A percentile compares a stretch with the other conserved stretches of the same genome.
phyloP scores from a whole-genome alignment of 2,329 filamentous ascomycete genomes.

The Chrysoporthe austroafricana region DNA sequence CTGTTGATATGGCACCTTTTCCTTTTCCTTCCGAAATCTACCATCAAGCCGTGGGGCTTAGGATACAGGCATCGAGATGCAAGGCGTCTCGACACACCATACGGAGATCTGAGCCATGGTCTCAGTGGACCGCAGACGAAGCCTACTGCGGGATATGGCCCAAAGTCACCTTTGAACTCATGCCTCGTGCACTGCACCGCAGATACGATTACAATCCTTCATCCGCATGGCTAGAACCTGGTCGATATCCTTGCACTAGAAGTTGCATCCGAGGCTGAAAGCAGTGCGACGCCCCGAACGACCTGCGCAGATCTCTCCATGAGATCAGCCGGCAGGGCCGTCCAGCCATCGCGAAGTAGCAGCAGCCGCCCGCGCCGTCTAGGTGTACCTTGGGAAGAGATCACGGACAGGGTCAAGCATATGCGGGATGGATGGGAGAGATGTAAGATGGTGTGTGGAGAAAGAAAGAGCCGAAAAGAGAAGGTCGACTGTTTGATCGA shows the following conservation, averaged over 20 bases:
- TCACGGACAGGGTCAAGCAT: conserved; percentile 6
- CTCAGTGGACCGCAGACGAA: background rate
- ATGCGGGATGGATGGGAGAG: conserved; percentile 2
- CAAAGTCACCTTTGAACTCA: background rate
- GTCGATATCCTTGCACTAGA: background rate
- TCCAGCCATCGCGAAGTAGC: conserved; percentile 4
- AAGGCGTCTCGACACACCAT: background rate
- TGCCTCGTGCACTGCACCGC: background rate
- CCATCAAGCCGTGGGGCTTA: background rate
- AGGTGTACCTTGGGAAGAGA: conserved; percentile 5
- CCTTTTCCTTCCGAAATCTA: background rate
- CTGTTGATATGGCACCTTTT: background rate
- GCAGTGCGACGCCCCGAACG: conserved; percentile 12
- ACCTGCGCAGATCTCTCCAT: conserved; percentile 12
- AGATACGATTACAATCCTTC: background rate
- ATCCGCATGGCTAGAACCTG: background rate
- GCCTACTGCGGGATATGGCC: background rate
- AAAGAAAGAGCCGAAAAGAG: conserved; percentile 19
- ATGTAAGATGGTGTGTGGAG: conserved; percentile 20
- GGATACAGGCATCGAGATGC: background rate
- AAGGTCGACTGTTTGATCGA: conserved; percentile 27
- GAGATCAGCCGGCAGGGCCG: conserved; percentile 15
- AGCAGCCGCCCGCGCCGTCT: background rate
- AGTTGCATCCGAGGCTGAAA: conserved; percentile 14
- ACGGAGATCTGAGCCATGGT: background rate